Evolutionary conservation across 371 early-diverging fungal genomes (phyloP), one percentile per base, ranked within the genome.

Genomic region (Rhizomucor pusillus): DNA sequence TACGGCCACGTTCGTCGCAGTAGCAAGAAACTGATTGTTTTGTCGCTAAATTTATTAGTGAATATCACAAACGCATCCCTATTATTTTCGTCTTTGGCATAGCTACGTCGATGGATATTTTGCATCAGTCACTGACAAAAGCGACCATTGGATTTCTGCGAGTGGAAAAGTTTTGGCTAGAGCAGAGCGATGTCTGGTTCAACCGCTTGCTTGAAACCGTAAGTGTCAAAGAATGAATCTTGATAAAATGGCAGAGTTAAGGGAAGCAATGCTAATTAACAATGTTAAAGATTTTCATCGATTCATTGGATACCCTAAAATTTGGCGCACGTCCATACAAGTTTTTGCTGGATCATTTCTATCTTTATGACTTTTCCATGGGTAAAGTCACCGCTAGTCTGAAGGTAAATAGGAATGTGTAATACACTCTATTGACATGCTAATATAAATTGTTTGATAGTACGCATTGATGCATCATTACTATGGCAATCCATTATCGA

Each of bases 401-500:
- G 9, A 81, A 90, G 79, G 89, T 86, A 67, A 57, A 53, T n/a
- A 33, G 9, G 13, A 24, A 10, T 19, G 14, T n/a, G 3, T n/a
- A 55, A 39, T 16, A 9, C 10, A 24, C 34, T 12, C 16, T 43
- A 36, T 34, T 14, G 7, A 37, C 19, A 20, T 20, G 40, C 11
- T 36, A 25, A 51, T 16, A 33, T 10, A 4, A 13, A 13, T 35
- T 56, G 16, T 16, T 16, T 9, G 33, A 36, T 66, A 93, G 87
- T 94, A 90, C 64, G 84, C 91, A 0, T 67, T 86, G 20, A 91
- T 94, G 92, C 88, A 89, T 50, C 89, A 91, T 63, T 94, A 77
- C 59, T 94, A 91, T 64, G 82, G 84, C 1, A 92, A 93, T 57
- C 92, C 95, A 5, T 73, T 95, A 18, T 90, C 91, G 44, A 71